These are phyloP conservation scores for Monotropa hypopitys DNA, from an alignment of 179 eudicot species.

Conservation along the genomic window DNA sequence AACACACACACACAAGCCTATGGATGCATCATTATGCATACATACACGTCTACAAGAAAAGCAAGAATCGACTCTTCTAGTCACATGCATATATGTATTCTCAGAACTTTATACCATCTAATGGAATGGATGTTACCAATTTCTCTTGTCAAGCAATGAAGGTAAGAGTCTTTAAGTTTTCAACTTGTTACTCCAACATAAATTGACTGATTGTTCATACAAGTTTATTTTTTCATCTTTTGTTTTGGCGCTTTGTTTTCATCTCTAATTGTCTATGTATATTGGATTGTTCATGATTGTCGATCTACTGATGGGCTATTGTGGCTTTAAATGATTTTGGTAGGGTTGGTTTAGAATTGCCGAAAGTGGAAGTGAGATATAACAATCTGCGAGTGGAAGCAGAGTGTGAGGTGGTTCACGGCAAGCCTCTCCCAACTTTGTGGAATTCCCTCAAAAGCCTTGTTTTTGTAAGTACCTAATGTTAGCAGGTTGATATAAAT, in stretches of 20 bases:
- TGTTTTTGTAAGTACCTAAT: slow-evolving; percentile 27
- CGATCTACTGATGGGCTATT: background rate
- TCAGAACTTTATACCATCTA: background rate
- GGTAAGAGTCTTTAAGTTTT: background rate
- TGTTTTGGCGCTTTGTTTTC: background rate
- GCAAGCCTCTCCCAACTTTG: slow-evolving; percentile 83
- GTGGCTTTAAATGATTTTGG: background rate
- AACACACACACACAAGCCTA: background rate
- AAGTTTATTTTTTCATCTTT: background rate
- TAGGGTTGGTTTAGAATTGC: slow-evolving; percentile 11
- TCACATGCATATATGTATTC: background rate
- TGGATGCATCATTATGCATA: background rate
- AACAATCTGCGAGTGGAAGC: slow-evolving; percentile 43
- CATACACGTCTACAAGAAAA: background rate
- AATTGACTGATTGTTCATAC: background rate
- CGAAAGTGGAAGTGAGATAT: background rate
- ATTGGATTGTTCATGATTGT: background rate
- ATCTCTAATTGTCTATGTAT: background rate
- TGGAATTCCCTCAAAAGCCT: slow-evolving; percentile 63
- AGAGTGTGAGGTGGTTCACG: slow-evolving; percentile 64
- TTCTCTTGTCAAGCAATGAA: background rate
- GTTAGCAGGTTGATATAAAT: background rate
- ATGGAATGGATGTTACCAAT: background rate
- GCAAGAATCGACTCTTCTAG: background rate
- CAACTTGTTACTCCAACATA: background rate